Base-by-base conservation (phyloP, 495 filamentous ascomycete species). In the Chlorociboria aeruginascens region DNA sequence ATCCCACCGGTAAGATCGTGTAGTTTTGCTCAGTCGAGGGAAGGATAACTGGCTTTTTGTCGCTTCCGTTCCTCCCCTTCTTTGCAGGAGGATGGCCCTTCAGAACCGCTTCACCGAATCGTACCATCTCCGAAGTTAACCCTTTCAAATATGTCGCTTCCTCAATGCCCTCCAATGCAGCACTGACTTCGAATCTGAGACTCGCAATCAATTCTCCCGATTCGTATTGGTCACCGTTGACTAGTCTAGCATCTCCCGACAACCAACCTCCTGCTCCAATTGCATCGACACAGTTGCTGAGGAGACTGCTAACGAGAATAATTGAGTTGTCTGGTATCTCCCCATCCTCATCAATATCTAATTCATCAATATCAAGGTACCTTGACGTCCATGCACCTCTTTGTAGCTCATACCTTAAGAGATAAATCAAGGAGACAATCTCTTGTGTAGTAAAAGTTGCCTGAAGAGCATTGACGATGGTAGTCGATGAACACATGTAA, bases 181-280 rank as follows among this genome's bases (percentile, higher is more conserved):
- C 81, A 13, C 80, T 82, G 45, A 90, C 71, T 54, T 92, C 86
- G 6, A 77, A 69, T 53, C 77, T 77, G 63, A 94, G 78, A 47
- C 79, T 73, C 1, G 68, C 59, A 39, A 90, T 76, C 43, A 85
- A 72, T 54, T 83, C 78, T 38, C 78, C 75, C 3, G 70, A 66
- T 16, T 77, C 63, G 25, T 73, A 66, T 40, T 43, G 54, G 44
- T 63, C 60, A 3, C 55, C 61, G 16, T 70, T 69, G 6, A 67
- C 64, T n/a, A 71, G 53, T 36, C 71, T 63, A 4, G 70, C 62
- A 29, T 73, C 70, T 32, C 77, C 78, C 7, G 78, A 67, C 43
- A 95, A 76, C 85, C 85, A 96, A 29, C 86, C 86, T 10, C 75
- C 81, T 13, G 84, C 71, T 8, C 88, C 87, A n/a, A 95, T 74